Evolutionary conservation across 192 early-diverging fungal genomes (phyloP).

Genomic region (Powellomyces hirtus): DNA sequence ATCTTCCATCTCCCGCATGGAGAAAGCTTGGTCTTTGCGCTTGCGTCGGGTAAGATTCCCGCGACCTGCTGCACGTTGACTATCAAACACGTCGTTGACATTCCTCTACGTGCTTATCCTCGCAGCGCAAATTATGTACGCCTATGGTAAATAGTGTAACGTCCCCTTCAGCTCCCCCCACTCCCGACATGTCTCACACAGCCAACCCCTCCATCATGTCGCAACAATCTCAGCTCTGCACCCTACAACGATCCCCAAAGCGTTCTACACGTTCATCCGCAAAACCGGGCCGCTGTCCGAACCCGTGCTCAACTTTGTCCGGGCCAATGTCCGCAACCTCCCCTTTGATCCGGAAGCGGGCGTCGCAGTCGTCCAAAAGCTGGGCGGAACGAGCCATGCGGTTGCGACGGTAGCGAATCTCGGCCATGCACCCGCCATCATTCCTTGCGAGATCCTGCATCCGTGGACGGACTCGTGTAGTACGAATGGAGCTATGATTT

Average conservation of each 20-base stretch:
- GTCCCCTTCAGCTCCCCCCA: too few relatives aligned
- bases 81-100: too few relatives aligned
- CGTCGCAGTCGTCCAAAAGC: background rate
- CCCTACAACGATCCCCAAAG: slow-evolving; percentile 43
- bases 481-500: slow-evolving; percentile 7
- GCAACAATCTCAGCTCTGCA: too few relatives aligned
- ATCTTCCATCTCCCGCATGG: slow-evolving; percentile 39
- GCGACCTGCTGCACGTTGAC: too few relatives aligned
- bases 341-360: slow-evolving; percentile 2
- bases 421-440: slow-evolving; percentile 20
- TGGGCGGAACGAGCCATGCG: background rate
- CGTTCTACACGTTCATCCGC: slow-evolving; percentile 21
- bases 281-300: slow-evolving; percentile 6
- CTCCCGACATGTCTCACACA: too few relatives aligned
- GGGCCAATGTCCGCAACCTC: background rate
- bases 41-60: slow-evolving; percentile 30
- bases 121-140: slow-evolving; percentile 42
- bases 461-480: slow-evolving; percentile 28
- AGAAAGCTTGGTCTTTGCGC: slow-evolving; percentile 39
- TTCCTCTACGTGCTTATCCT: too few relatives aligned
- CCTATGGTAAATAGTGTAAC: too few relatives aligned
- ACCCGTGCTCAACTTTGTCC: background rate
- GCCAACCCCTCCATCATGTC: too few relatives aligned
- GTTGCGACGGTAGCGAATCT: background rate
- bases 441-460: slow-evolving; percentile 57